Evolutionary conservation across 108 stramenopile genomes (phyloP).

Genomic region (Skeletonema tropicum): DNA sequence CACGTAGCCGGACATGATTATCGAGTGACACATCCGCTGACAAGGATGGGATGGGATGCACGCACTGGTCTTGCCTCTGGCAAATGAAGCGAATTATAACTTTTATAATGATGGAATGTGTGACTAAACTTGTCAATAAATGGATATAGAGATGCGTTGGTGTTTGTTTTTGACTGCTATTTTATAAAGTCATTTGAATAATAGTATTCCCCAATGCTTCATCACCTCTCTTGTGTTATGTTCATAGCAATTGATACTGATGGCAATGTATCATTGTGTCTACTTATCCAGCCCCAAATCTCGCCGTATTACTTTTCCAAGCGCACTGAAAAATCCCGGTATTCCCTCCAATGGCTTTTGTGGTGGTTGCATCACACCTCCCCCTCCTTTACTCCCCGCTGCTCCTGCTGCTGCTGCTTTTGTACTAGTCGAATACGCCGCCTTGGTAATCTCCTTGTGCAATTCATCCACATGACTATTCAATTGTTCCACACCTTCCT

Average conservation of each 20-base stretch:
- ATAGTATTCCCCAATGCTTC: neutral
- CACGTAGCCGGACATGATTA: slow-evolving; percentile 52
- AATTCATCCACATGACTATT: slow-evolving; percentile 69
- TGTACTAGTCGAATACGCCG: slow-evolving; percentile 22
- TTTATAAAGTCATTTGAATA: slow-evolving; percentile 4
- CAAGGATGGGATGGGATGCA: slow-evolving; percentile 61
- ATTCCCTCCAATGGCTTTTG: slow-evolving; percentile 67
- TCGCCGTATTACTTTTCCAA: slow-evolving; percentile 72
- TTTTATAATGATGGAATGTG: neutral
- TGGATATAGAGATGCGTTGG: too few species aligned
- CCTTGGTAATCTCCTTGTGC: slow-evolving; percentile 50
- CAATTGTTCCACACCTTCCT: slow-evolving; percentile 67
- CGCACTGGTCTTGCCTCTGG: slow-evolving; percentile 32
- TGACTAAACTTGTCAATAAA: neutral
- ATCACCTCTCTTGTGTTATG: neutral
- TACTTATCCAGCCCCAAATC: slow-evolving; percentile 61
- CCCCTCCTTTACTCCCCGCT: neutral
- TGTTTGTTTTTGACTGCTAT: neutral
- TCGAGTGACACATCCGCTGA: slow-evolving; percentile 78
- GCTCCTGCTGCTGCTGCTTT: slow-evolving; percentile 1
- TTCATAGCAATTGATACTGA: neutral
- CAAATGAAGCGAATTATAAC: neutral
- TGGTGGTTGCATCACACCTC: slow-evolving; percentile 47
- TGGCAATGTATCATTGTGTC: neutral
- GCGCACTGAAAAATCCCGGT: slow-evolving; percentile 78